Percentiles rank a stretch among this genome's conserved stretches.
These are phyloP conservation scores for Didymella exigua DNA, from an alignment of 2,329 filamentous ascomycete species.

Conservation along the genomic window DNA sequence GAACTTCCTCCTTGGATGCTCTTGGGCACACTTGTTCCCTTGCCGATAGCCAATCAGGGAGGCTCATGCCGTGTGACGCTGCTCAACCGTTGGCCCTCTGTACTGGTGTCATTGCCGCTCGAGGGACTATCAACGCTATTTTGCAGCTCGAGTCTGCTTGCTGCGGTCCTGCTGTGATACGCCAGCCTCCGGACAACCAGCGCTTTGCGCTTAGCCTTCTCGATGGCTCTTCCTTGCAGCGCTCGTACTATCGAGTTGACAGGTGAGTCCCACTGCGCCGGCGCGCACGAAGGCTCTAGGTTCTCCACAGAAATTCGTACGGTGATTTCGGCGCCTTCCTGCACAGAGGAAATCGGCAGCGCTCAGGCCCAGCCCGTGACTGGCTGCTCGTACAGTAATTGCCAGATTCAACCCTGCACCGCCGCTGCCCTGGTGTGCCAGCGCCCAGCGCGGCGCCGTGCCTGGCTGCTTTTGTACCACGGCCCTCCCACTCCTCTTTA, in stretches of 20 bases:
- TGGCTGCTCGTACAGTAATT: slow-evolving; percentile 21
- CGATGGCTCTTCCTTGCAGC: slow-evolving; percentile 9
- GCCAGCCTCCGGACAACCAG: slow-evolving; percentile 10
- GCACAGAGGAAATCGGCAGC: slow-evolving; percentile 14
- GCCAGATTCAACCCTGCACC: slow-evolving; percentile 13
- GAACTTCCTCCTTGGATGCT: neutral
- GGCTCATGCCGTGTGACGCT: slow-evolving; percentile 19
- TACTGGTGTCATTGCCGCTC: slow-evolving; percentile 6
- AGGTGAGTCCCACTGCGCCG: slow-evolving; percentile 16
- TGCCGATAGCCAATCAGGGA: slow-evolving; percentile 18
- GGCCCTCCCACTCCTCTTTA: slow-evolving; percentile 15
- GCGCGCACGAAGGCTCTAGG: slow-evolving; percentile 16
- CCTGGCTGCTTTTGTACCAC: slow-evolving; percentile 13
- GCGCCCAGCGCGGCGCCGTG: slow-evolving; percentile 14
- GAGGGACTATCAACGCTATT: slow-evolving; percentile 1
- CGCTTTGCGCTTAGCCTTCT: neutral
- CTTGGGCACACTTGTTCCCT: slow-evolving; percentile 8
- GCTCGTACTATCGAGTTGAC: slow-evolving; percentile 11
- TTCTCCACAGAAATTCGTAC: slow-evolving; percentile 29
- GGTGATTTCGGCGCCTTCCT: slow-evolving; percentile 28
- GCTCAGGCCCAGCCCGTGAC: slow-evolving; percentile 15
- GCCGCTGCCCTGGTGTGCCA: slow-evolving; percentile 9
- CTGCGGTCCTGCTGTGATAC: slow-evolving; percentile 8
- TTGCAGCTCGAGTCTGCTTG: slow-evolving; percentile 5
- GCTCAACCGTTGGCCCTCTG: slow-evolving; percentile 8